Base-by-base conservation (phyloP, 2,329 filamentous ascomycete genomes). In the Xylariomycetidae sp. region DNA sequence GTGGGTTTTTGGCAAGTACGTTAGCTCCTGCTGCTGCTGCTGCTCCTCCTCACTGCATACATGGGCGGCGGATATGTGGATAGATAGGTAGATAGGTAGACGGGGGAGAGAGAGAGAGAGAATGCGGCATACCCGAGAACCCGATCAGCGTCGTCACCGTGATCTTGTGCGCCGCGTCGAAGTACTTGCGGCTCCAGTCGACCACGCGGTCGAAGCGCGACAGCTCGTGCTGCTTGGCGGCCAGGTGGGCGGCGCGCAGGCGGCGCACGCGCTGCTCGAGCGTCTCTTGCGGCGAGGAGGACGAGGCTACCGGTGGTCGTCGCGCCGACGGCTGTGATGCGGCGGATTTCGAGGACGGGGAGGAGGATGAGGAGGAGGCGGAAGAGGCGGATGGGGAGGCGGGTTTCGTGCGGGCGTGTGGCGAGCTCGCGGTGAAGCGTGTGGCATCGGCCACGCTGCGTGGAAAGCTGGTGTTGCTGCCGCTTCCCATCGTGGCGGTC, bases 401-500 rank as follows among this genome's bases (percentile, higher is more conserved):
- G 25, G 70, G 59, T 56, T 83, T 84, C 46, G 77, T 76, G 44
- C 72, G 72, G 49, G 82, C 84, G 62, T 87, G 83, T 22, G 79
- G 79, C 40, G 72, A 76, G 13, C 77, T 82, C 17, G 78, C 65
- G 12, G 80, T 85, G 61, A 85, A 92, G 55, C 84, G 80, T 51
- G 85, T 92, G 47, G 85, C 85, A 58, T 89, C 85, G 50, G 76
- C 76, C 57, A 84, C 79, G 63, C 77, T 85, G 56, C 82, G 80
- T 40, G 82, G 72, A 44, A 64, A 25, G 33, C 34, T 50, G 26
- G n/a, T n/a, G n/a, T n/a, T n/a, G 13, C 44, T 47, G 35, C 38
- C 10, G 32, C 31, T 29, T 19, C 35, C 37, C 39, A 42, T 46
- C 25, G 18, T n/a, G 25, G 25, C 13, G 15, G 25, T 8, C n/a